Evolutionary conservation across 2,329 filamentous ascomycete species (phyloP).

Genomic region (Samsoniella hepiali): DNA sequence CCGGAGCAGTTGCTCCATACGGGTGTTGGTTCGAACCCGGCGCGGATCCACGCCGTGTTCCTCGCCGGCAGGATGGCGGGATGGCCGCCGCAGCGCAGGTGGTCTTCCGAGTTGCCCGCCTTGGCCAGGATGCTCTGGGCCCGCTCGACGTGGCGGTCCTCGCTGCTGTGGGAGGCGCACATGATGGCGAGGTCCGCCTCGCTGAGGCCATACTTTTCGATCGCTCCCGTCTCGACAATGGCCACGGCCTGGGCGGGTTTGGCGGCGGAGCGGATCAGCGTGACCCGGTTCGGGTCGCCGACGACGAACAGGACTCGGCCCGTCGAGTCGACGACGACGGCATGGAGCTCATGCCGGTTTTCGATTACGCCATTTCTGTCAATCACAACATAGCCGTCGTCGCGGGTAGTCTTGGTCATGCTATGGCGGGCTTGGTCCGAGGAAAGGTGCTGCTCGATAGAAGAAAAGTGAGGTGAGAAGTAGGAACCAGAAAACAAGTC

Average conservation of each 20-base stretch:
- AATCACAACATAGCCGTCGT: constrained; percentile 33
- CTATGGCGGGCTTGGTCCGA: neutral
- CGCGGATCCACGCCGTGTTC: constrained; percentile 38
- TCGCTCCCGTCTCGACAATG: constrained; percentile 39
- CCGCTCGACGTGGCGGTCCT: constrained; percentile 38
- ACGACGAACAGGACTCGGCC: constrained; percentile 38
- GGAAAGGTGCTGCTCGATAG: neutral
- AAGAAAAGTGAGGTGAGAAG: neutral
- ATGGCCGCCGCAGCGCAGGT: constrained; percentile 44
- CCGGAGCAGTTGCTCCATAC: constrained; percentile 47
- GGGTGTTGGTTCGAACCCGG: constrained; percentile 34
- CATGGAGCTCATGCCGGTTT: constrained; percentile 43
- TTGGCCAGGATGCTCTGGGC: constrained; percentile 38
- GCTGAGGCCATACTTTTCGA: constrained; percentile 36
- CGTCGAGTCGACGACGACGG: constrained; percentile 37
- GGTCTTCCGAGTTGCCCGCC: constrained; percentile 30
- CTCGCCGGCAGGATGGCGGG: constrained; percentile 33
- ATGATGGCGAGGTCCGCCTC: constrained; percentile 43
- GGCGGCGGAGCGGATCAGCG: constrained; percentile 43
- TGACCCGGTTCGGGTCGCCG: constrained; percentile 41
- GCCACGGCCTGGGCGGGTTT: constrained; percentile 45
- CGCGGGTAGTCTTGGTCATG: constrained; percentile 17
- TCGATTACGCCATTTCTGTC: constrained; percentile 40
- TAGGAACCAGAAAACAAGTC: neutral
- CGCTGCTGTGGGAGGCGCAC: constrained; percentile 46